Conservation (phyloP, 495 filamentous ascomycete genomes). For the Hypoxylon rickii region DNA sequence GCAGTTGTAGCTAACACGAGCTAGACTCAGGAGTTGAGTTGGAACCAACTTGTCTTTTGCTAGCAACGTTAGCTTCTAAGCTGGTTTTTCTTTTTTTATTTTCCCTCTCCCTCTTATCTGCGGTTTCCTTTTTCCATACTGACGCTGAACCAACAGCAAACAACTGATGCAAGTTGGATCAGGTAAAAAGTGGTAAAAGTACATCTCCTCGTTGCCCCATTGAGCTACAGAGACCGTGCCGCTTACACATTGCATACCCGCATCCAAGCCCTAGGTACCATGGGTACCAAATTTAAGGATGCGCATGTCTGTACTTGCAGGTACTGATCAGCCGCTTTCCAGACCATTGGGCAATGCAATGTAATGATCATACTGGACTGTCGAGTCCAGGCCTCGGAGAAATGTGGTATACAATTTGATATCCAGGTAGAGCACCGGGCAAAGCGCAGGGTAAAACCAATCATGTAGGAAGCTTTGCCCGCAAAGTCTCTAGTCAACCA, state of each 20-base stretch:
- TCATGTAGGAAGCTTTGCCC: slow-evolving; percentile 11
- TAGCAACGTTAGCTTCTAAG: slow-evolving; percentile 6
- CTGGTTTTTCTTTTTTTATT: background rate
- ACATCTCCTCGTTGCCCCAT: background rate
- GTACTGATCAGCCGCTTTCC: slow-evolving; percentile 27
- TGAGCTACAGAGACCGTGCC: slow-evolving; percentile 9
- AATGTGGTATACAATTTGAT: slow-evolving; percentile 7
- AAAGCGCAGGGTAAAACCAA: background rate
- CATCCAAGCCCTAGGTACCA: slow-evolving; percentile 29
- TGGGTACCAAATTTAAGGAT: slow-evolving; percentile 25
- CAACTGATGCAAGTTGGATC: slow-evolving; percentile 5
- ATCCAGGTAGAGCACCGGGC: background rate
- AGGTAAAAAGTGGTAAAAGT: background rate
- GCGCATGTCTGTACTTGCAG: slow-evolving; percentile 28
- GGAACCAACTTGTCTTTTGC: slow-evolving; percentile 4
- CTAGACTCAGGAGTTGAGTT: background rate
- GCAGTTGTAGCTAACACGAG: background rate
- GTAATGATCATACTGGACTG: slow-evolving; percentile 12
- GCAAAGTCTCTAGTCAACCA: slow-evolving; percentile 1
- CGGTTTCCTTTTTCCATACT: no score
- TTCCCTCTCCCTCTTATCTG: no score
- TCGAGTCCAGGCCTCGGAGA: slow-evolving; percentile 6
- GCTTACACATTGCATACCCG: slow-evolving; percentile 35
- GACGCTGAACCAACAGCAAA: slow-evolving; percentile 28
- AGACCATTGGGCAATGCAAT: slow-evolving; percentile 23